Evolutionary conservation across 345 rosid species (phyloP).

Genomic region (Mercurialis annua): DNA sequence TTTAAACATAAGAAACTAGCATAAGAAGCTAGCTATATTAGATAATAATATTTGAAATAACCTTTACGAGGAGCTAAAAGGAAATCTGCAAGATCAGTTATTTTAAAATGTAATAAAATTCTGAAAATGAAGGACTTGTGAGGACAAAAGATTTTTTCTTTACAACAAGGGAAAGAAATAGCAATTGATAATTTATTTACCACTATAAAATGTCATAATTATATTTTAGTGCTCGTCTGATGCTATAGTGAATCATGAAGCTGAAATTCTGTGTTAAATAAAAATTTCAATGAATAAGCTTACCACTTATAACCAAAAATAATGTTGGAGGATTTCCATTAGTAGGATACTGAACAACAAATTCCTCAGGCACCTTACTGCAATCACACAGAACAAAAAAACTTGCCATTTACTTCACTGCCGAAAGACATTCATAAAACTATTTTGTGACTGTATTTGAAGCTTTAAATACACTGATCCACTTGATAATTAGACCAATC

Average conservation of each 20-base stretch:
- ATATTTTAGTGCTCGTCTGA: neutral
- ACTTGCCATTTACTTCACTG: neutral
- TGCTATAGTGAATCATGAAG: neutral
- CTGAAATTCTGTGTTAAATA: neutral
- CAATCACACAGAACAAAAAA: conserved; percentile 32
- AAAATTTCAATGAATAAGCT: conserved; percentile 11
- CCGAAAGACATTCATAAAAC: neutral
- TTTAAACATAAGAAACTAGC: neutral
- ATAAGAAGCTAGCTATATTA: neutral
- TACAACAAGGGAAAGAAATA: neutral
- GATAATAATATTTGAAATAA: neutral
- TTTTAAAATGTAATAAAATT: no score
- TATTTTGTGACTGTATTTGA: neutral
- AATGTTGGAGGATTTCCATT: conserved; percentile 94
- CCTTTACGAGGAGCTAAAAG: neutral
- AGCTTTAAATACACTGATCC: conserved; percentile 13
- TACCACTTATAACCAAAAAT: conserved; percentile 79
- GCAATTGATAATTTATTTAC: neutral
- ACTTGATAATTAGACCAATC: conserved; percentile 1
- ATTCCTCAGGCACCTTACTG: conserved; percentile 83
- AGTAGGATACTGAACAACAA: conserved; percentile 71
- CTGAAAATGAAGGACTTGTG: no score
- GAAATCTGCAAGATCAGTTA: no score
- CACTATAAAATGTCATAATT: neutral
- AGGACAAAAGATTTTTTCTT: neutral